Evolutionary conservation across 225 moss, liverwort and hornwort species (phyloP), one percentile per base, ranked within the genome.

Genomic region (Pseudoscleropodium purum): DNA sequence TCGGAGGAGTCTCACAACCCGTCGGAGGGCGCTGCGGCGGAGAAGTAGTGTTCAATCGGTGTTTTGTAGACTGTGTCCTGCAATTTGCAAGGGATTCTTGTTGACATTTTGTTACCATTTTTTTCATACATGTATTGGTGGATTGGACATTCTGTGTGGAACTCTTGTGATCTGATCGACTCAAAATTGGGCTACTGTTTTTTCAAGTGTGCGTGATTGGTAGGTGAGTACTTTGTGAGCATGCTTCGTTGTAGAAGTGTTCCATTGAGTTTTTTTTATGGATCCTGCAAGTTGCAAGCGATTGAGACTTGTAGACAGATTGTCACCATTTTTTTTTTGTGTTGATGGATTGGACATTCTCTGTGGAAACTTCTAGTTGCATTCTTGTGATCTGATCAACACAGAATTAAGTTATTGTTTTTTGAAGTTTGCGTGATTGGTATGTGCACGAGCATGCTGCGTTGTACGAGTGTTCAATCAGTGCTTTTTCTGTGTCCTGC

Each of bases 1-100:
- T 87, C 92, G 65, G 90, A 90, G 10, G 92, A 81, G 12, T 81
- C 92, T 17, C 92, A 43, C 15, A 87, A 89, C 41, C 91, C 87
- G 23, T 82, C 91, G 39, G 89, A 92, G 84, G 15, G 34, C 19
- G 41, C 19, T 34, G 26, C 66, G 29, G 9, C 4, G 41, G 29
- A 60, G 60, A 59, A 39, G 37, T 19, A 87, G 81, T 52, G 57
- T 86, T 43, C 51, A 49, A 17, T 51, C 23, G 52, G 19, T 65
- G 57, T 65, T 85, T 65, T 73, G 74, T 34, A 57, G 17, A 37
- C 56, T 24, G 30, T 25, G 54, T 56, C 24, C 51, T 85, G 18
- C 85, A 74, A 41, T 15, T 43, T 76, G 59, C 52, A 62, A 64
- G 73, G 73, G 68, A 74, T 88, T 76, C 83, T 86, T 83, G 30